Base-by-base conservation (phyloP, 2,329 filamentous ascomycete species). In the Colletotrichum ledebouriae region DNA sequence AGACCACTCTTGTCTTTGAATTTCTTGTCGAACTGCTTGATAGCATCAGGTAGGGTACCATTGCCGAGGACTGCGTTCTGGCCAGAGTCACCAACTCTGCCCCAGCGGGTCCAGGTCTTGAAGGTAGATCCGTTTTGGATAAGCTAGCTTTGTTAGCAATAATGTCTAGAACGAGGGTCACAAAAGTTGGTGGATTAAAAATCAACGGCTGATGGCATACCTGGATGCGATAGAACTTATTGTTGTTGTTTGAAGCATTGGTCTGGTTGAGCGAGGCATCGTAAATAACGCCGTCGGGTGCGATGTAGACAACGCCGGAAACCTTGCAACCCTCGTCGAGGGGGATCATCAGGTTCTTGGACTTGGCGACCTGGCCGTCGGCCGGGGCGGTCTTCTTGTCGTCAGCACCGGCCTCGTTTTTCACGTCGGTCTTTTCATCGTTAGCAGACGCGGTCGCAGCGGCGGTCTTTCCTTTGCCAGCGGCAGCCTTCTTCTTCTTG, bases 261-360 rank as follows among this genome's bases (percentile, higher is more conserved):
- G 93, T 92, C 76, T 94, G 91, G 72, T 94, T 96, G 52, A 97
- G 82, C 0, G 91, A 89, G 0, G 92, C 93, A 75, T 97, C 93
- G 76, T 88, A 95, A 55, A 95, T 93, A 63, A 91, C 79, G 20
- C 89, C 88, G 44, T 85, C 78, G 1, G 85, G 79, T 69, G 90
- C 90, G 63, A 95, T 86, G 74, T 91, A 89, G 37, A 97, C 92
- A 17, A 79, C 75, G 46, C 80, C 82, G 13, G 73, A 75, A 11
- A 66, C 7, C 2, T 76, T 73, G 57, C 80, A 83, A 15, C 75
- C 76, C 37, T 84, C 81, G 67, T 90, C 87, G 2, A 88, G 70
- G 0, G 86, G 86, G 47, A 90, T 82, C 12, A 76, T 76, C 3
- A 83, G 67, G 47, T 81, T 79, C 49, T 80, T 78, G 34, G 82